phyloP scores from a whole-genome alignment of 2,329 filamentous ascomycete species.

The Blastomyces parvus region DNA sequence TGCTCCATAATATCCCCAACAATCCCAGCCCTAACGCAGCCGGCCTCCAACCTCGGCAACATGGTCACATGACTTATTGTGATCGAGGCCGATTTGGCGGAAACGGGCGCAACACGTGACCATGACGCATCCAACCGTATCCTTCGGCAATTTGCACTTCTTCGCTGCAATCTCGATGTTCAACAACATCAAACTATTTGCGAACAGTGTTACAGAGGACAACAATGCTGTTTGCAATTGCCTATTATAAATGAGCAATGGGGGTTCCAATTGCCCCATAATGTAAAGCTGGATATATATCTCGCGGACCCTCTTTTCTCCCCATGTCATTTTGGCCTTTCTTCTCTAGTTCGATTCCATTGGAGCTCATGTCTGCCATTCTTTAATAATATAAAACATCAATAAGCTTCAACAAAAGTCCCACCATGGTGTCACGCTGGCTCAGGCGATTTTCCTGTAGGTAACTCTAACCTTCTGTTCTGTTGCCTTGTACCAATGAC shows the following conservation, averaged over 20 bases:
- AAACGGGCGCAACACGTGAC: not conserved
- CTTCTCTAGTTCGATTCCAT: not conserved
- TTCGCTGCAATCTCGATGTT: not conserved
- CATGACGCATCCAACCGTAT: not conserved
- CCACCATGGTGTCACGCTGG: slow-evolving; percentile 3
- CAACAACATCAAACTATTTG: not conserved
- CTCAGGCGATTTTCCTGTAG: slow-evolving; percentile 18
- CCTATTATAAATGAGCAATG: not conserved
- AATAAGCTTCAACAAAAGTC: not conserved
- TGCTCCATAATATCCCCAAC: slow-evolving; percentile 2
- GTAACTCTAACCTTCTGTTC: slow-evolving; percentile 9
- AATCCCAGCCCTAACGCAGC: not conserved
- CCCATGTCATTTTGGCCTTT: not conserved
- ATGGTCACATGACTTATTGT: not conserved
- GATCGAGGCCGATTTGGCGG: no score
- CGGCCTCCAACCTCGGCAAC: slow-evolving; percentile 1
- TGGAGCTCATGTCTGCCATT: not conserved
- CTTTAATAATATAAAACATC: not conserved
- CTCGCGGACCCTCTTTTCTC: not conserved
- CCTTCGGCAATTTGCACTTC: not conserved
- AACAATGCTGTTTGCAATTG: not conserved
- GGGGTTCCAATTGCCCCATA: not conserved
- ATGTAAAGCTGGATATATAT: slow-evolving; percentile 6
- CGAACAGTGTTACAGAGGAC: not conserved
- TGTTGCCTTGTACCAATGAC: slow-evolving; percentile 12